A percentile compares a stretch with the other conserved stretches of the same genome.
phyloP scores from a whole-genome alignment of 352 stramenopile species.

The Phytophthora ramorum region DNA sequence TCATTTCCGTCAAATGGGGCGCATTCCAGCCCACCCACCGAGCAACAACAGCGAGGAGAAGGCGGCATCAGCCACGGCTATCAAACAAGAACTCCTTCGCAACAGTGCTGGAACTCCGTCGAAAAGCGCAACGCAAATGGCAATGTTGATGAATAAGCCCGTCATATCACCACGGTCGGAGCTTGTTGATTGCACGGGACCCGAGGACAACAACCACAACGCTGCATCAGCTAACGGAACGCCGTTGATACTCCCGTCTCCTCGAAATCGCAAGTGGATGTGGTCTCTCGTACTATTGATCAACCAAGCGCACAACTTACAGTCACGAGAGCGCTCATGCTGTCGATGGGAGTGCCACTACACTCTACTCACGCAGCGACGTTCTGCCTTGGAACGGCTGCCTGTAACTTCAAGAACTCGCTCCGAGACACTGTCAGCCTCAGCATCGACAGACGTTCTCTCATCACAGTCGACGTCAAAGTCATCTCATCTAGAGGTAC shows the following conservation, averaged over 20 bases:
- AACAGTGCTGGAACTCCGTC: constrained; percentile 24
- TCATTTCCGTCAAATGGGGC: constrained; percentile 22
- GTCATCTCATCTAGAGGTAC: constrained; percentile 29
- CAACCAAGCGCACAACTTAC: constrained; percentile 70
- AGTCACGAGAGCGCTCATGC: constrained; percentile 60
- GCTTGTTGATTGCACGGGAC: constrained; percentile 10
- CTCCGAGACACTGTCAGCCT: background rate
- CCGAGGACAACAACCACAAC: constrained; percentile 8
- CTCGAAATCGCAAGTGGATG: constrained; percentile 41
- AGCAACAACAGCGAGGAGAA: constrained; percentile 16
- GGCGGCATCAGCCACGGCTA: constrained; percentile 7
- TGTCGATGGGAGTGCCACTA: constrained; percentile 83
- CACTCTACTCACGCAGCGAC: constrained; percentile 56
- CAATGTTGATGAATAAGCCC: constrained; percentile 57
- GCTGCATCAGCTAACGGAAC: background rate
- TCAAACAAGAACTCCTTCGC: constrained; percentile 49
- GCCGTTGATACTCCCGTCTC: constrained; percentile 33
- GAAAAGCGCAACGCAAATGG: constrained; percentile 48
- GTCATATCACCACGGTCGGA: constrained; percentile 53
- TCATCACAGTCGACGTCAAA: constrained; percentile 8
- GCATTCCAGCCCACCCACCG: background rate
- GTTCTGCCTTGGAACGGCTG: constrained; percentile 60
- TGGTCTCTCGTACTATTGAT: constrained; percentile 66
- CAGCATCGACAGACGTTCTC: constrained; percentile 1
- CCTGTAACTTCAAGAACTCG: constrained; percentile 12